A percentile compares a stretch with the other conserved stretches of the same genome.
Conservation (phyloP, 108 stramenopile genomes). For the Nannochloropsis oceanica region DNA sequence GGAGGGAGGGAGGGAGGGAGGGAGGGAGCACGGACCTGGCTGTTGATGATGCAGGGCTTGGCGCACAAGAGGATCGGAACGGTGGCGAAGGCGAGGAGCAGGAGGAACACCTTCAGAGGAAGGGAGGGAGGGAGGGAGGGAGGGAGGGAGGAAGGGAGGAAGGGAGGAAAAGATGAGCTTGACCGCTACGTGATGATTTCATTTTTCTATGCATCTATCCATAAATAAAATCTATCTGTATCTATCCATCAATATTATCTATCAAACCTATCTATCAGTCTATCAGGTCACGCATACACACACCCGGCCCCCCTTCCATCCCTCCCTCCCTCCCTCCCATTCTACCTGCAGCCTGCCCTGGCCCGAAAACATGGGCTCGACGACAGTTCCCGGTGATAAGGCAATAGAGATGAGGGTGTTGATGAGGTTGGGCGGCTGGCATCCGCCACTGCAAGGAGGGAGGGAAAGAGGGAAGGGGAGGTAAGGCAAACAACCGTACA, state of each 20-base stretch:
- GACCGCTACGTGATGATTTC: too few species aligned
- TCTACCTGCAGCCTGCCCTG: slow-evolving; percentile 51
- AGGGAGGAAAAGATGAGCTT: too few species aligned
- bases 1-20: neutral
- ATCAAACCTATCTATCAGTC: too few species aligned
- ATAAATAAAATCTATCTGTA: too few species aligned
- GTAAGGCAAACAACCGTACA: neutral
- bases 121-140: neutral
- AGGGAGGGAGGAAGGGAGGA: neutral
- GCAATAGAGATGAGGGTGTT: slow-evolving; percentile 93
- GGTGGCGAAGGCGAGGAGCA: slow-evolving; percentile 64
- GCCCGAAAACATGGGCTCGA: slow-evolving; percentile 81
- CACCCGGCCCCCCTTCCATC: too few species aligned
- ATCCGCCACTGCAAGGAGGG: slow-evolving; percentile 47
- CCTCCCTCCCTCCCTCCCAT: neutral
- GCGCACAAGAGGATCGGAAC: slow-evolving; percentile 81
- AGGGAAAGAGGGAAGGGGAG: neutral
- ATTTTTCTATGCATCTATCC: too few species aligned
- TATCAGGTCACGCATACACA: too few species aligned
- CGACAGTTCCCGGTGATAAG: slow-evolving; percentile 73
- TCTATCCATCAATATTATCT: too few species aligned
- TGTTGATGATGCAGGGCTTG: slow-evolving; percentile 49
- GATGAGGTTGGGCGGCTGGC: slow-evolving; percentile 93
- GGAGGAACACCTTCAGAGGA: slow-evolving; percentile 54
- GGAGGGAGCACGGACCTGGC: neutral